Percentiles rank a stretch among this genome's conserved stretches.
Conservation (phyloP, 805 yeast genomes). For the Myxozyma geophila region DNA sequence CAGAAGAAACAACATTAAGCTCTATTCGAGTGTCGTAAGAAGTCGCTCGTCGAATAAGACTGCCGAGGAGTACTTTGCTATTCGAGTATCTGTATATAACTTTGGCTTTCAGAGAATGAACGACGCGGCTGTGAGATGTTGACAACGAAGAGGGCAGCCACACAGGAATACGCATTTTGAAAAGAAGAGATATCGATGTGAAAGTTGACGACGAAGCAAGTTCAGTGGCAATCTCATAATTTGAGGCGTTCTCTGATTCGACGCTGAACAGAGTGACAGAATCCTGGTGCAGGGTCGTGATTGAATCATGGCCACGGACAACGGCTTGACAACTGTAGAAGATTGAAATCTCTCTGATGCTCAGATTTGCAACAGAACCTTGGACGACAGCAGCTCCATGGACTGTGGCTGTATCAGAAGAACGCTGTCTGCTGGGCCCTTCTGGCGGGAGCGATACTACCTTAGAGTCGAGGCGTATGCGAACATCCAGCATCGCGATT, state of each 20-base stretch:
- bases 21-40: background rate
- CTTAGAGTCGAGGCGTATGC: too few relatives aligned
- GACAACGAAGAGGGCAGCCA: conserved; percentile 20
- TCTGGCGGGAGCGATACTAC: too few relatives aligned
- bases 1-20: background rate
- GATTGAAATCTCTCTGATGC: background rate
- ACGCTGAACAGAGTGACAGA: background rate
- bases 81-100: conserved; percentile 6
- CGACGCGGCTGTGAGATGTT: conserved; percentile 10
- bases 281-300: conserved; percentile 1
- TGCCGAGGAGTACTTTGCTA: background rate
- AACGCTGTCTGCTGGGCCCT: too few relatives aligned
- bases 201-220: too few relatives aligned
- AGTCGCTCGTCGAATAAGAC: background rate
- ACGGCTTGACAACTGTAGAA: background rate
- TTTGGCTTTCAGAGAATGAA: conserved; percentile 17
- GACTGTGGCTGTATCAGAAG: background rate
- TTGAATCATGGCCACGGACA: background rate
- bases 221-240: background rate
- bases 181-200: conserved; percentile 3
- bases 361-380: background rate
- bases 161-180: conserved; percentile 3
- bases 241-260: background rate
- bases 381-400: background rate
- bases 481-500: too few relatives aligned